These are phyloP conservation scores for Solanum gracilifrons DNA, from an alignment of 257 asterid genomes.

Conservation along the genomic window DNA sequence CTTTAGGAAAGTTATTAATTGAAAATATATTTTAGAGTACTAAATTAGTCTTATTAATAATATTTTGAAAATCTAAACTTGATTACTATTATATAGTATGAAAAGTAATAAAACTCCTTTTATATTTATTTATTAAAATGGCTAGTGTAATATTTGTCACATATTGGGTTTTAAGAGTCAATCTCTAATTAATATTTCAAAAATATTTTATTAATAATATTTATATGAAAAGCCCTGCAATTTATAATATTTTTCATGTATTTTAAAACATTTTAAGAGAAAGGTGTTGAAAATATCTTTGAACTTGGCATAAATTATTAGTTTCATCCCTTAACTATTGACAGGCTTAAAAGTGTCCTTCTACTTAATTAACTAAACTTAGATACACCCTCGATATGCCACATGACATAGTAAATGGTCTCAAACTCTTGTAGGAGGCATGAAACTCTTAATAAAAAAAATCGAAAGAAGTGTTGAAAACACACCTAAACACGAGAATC, in stretches of 20 bases:
- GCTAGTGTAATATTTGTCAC: neutral
- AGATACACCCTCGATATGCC: neutral
- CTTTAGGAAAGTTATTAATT: too few species aligned
- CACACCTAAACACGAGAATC: neutral
- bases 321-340: neutral
- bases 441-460: neutral
- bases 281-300: too few species aligned
- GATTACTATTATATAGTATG: neutral
- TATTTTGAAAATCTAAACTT: neutral
- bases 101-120: neutral
- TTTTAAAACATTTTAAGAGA: neutral
- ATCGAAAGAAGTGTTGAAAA: neutral
- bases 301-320: too few species aligned
- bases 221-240: neutral
- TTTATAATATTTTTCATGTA: too few species aligned
- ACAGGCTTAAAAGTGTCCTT: neutral
- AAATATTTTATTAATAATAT: too few species aligned
- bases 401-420: neutral
- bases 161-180: neutral
- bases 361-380: neutral
- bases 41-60: too few species aligned
- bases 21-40: neutral
- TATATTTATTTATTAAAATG: too few species aligned
- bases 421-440: too few species aligned
- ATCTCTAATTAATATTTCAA: too few species aligned